A percentile compares a stretch with the other conserved stretches of the same genome.
phyloP scores from a whole-genome alignment of 2,329 filamentous ascomycete genomes.

The Nemania abortiva region DNA sequence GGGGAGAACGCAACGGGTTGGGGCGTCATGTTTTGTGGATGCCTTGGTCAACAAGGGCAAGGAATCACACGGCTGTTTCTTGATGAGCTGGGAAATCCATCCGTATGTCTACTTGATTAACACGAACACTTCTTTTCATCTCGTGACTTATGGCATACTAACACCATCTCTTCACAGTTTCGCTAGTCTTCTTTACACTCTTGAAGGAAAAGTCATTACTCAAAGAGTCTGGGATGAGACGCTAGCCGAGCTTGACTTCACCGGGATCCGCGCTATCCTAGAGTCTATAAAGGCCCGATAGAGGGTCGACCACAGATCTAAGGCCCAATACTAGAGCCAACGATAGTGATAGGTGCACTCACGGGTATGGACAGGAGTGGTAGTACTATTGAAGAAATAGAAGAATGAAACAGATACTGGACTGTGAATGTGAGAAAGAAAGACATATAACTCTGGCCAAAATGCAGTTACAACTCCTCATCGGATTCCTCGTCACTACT shows the following conservation, averaged over 20 bases:
- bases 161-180: conserved; percentile 28
- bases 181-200: conserved; percentile 27
- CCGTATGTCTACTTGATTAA: conserved; percentile 58
- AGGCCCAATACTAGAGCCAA: too few relatives aligned
- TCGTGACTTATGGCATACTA: neutral
- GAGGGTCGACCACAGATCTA: neutral
- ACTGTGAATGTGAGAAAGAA: too few relatives aligned
- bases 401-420: too few relatives aligned
- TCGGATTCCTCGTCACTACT: too few relatives aligned
- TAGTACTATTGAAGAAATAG: too few relatives aligned
- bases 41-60: conserved; percentile 59
- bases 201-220: conserved; percentile 22
- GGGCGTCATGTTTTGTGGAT: conserved; percentile 62
- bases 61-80: conserved; percentile 64
- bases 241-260: conserved; percentile 35
- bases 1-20: conserved; percentile 52
- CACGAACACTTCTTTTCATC: neutral
- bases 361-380: too few relatives aligned
- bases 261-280: conserved; percentile 18
- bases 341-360: too few relatives aligned
- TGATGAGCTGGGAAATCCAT: conserved; percentile 61
- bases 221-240: conserved; percentile 39
- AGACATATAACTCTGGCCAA: too few relatives aligned
- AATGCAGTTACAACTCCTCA: too few relatives aligned
- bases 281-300: conserved; percentile 25